phyloP scores from a whole-genome alignment of 768 basidiomycete genomes.

The Filobasidium wieringae region DNA sequence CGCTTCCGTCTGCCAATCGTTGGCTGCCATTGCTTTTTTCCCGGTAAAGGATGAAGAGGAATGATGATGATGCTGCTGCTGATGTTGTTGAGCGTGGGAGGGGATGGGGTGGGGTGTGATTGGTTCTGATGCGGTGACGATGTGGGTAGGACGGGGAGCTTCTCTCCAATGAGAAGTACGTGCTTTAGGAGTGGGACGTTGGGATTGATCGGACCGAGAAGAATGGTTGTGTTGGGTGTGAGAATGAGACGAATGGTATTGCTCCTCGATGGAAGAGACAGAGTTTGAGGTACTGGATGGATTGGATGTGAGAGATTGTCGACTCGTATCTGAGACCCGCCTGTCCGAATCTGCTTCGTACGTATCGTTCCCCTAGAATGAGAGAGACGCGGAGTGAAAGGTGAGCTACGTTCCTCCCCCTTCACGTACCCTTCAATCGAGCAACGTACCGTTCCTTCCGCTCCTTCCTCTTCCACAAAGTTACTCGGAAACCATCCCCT shows the following conservation, averaged over 20 bases:
- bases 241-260: too few species aligned
- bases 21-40: background rate
- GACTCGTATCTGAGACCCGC: background rate
- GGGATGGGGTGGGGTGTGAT: slow-evolving; percentile 44
- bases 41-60: slow-evolving; percentile 39
- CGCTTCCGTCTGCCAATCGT: background rate
- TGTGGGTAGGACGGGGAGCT: background rate
- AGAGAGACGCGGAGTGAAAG: background rate
- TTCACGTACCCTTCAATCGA: background rate
- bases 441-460: background rate
- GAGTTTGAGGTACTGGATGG: background rate
- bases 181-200: too few species aligned
- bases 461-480: slow-evolving; percentile 45
- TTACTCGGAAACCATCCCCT: slow-evolving; percentile 99
- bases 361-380: background rate
- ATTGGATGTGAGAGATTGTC: too few species aligned
- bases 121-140: background rate
- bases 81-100: slow-evolving; percentile 34
- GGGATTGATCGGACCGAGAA: too few species aligned
- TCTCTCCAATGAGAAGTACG: background rate
- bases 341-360: too few species aligned
- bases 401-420: background rate
- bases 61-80: background rate
- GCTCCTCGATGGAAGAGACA: background rate
- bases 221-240: too few species aligned